These are phyloP conservation scores for Stylosanthes scabra DNA, from an alignment of 331 rosid genomes.

Conservation along the genomic window DNA sequence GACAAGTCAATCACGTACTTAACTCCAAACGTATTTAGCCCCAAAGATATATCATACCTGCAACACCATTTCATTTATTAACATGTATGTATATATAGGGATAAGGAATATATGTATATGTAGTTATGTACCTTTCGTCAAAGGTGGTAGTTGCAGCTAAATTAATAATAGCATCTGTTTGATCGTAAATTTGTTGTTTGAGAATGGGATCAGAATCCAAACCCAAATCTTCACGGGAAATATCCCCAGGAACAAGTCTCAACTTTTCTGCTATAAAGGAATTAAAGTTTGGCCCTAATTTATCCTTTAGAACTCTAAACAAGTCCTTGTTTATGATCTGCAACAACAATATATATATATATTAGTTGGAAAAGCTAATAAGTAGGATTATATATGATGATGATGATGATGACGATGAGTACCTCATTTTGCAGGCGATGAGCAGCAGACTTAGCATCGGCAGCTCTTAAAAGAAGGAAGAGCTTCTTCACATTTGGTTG, in stretches of 20 bases:
- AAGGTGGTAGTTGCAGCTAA: constrained; percentile 90
- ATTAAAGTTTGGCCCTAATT: constrained; percentile 53
- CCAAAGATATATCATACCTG: constrained; percentile 75
- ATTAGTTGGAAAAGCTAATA: neutral
- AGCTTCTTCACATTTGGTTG: constrained; percentile 90
- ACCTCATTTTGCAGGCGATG: constrained; percentile 82
- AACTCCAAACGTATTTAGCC: constrained; percentile 73
- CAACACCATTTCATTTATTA: neutral
- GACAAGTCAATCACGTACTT: constrained; percentile 65
- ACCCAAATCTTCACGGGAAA: constrained; percentile 62
- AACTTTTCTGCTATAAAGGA: constrained; percentile 60
- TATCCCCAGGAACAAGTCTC: constrained; percentile 72
- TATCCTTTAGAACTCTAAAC: constrained; percentile 66
- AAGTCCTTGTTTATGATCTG: constrained; percentile 78
- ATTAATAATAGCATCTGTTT: constrained; percentile 66
- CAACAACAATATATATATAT: neutral
- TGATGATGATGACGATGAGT: neutral
- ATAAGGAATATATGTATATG: neutral
- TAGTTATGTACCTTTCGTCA: constrained; percentile 66
- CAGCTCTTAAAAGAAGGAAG: constrained; percentile 82
- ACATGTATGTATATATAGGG: too few relatives aligned
- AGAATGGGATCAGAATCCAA: constrained; percentile 53
- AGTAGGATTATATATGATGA: too few relatives aligned
- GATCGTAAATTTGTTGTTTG: constrained; percentile 56
- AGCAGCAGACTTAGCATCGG: constrained; percentile 68